A percentile compares a stretch with the other conserved stretches of the same genome.
phyloP scores from a whole-genome alignment of 441 rosid genomes.

The Corymbia citriodora region DNA sequence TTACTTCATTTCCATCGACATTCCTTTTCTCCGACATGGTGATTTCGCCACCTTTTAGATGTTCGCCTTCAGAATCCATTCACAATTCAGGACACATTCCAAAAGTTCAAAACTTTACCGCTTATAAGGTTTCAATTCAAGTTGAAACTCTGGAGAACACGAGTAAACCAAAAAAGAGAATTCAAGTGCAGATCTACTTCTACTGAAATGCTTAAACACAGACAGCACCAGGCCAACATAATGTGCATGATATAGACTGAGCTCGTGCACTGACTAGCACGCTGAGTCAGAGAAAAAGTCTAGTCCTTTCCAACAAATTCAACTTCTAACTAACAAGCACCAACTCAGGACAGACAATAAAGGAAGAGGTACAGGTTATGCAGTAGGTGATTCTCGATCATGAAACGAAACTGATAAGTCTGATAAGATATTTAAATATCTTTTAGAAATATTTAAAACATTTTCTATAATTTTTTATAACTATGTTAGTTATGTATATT shows the following conservation, averaged over 20 bases:
- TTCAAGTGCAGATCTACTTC: not conserved
- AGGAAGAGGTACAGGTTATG: not conserved
- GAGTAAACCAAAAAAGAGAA: not conserved
- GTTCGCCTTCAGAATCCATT: conserved; percentile 16
- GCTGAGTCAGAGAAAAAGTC: not conserved
- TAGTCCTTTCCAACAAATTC: not conserved
- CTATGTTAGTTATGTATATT: no score
- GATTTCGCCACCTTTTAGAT: conserved; percentile 13
- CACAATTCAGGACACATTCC: conserved; percentile 1
- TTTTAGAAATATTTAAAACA: no score
- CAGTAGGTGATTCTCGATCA: not conserved
- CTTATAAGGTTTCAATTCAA: not conserved
- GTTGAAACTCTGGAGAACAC: not conserved
- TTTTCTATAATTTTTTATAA: no score
- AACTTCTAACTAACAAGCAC: not conserved
- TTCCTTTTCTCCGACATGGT: conserved; percentile 33
- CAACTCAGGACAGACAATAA: not conserved
- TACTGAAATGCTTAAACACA: not conserved
- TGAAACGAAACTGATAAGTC: not conserved
- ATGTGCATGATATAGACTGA: not conserved
- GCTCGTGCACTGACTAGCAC: not conserved
- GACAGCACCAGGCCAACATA: not conserved
- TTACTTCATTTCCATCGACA: conserved; percentile 31
- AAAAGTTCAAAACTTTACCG: not conserved
- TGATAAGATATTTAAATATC: no score